Conservation (phyloP, 768 basidiomycete species). For the Chlorophyllum brunneum region DNA sequence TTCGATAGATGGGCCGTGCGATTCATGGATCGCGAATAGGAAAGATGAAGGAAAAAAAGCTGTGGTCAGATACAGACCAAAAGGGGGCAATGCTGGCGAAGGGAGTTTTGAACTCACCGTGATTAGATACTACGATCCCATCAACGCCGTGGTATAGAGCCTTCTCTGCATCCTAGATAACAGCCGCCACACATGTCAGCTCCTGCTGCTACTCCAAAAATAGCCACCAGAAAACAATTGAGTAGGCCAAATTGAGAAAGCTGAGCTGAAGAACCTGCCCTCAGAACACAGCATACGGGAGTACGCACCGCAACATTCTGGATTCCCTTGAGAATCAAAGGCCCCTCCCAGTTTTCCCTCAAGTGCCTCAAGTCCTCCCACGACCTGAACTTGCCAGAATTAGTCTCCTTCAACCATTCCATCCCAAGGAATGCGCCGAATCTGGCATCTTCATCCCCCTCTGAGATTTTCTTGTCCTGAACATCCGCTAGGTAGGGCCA, state of each 20-base stretch:
- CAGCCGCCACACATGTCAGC: neutral
- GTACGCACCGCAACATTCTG: conserved; percentile 52
- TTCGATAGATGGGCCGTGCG: neutral
- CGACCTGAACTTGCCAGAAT: conserved; percentile 46
- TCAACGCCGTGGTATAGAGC: conserved; percentile 62
- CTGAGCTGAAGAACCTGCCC: too few relatives aligned
- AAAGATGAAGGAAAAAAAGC: neutral
- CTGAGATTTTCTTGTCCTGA: conserved; percentile 34
- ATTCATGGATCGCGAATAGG: neutral
- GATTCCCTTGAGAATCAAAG: conserved; percentile 75
- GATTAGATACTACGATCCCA: conserved; percentile 79
- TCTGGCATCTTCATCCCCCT: conserved; percentile 45
- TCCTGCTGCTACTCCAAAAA: neutral
- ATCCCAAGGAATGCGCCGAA: conserved; percentile 44
- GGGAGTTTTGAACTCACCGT: conserved; percentile 40
- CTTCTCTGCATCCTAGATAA: conserved; percentile 57
- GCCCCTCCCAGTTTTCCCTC: conserved; percentile 73
- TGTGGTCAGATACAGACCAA: neutral
- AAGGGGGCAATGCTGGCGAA: neutral
- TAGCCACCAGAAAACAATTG: neutral
- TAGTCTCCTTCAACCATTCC: conserved; percentile 61
- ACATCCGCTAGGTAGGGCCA: conserved; percentile 60
- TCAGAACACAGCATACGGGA: too few relatives aligned
- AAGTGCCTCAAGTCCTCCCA: conserved; percentile 75
- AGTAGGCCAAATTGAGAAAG: too few relatives aligned